Base-by-base conservation (phyloP, 495 filamentous ascomycete genomes). In the Tuber indicum region DNA sequence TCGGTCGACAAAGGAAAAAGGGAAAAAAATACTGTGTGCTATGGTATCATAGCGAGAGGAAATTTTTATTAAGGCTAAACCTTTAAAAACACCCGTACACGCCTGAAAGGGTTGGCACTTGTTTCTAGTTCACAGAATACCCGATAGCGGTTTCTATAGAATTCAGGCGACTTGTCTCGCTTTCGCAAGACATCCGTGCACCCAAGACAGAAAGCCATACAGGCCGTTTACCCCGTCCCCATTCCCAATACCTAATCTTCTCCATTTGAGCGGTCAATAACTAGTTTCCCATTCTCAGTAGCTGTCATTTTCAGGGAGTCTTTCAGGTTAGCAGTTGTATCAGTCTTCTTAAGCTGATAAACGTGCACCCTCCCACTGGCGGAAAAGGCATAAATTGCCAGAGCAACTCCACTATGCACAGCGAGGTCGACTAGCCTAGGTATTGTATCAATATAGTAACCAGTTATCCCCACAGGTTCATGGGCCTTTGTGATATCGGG, bases 321-420 rank as follows among this genome's bases (percentile, higher is more conserved):
- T 47, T 72, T 45, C 73, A 72, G n/a, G 23, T 52, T 49, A 47
- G 71, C 52, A n/a, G 77, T 80, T 32, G 77, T 74, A 39, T 47
- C 70, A 44, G 78, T 80, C 74, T 80, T 80, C 41, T 85, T 77
- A 19, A 86, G 80, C 45, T 81, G 78, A 79, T 83, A 87, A 46
- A 82, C 77, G 7, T 74, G 75, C 5, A 85, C 82, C 23, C 77
- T 74, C 2, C 86, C 86, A 19, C 79, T 70, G 23, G 79, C 81
- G 32, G 83, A 82, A 74, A 87, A 87, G 16, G 85, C 86, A 83
- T 86, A 87, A 39, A 87, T 79, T 0, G 80, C 79, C 78, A 87
- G 83, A 32, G 81, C 76, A 26, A 82, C 80, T 0, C 84, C 79
- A 42, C 84, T 84, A 70, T 86, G 79, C 12, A 87, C 79, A 2